Conservation (phyloP, 371 early-diverging fungal species). For the Nematocida minor region DNA sequence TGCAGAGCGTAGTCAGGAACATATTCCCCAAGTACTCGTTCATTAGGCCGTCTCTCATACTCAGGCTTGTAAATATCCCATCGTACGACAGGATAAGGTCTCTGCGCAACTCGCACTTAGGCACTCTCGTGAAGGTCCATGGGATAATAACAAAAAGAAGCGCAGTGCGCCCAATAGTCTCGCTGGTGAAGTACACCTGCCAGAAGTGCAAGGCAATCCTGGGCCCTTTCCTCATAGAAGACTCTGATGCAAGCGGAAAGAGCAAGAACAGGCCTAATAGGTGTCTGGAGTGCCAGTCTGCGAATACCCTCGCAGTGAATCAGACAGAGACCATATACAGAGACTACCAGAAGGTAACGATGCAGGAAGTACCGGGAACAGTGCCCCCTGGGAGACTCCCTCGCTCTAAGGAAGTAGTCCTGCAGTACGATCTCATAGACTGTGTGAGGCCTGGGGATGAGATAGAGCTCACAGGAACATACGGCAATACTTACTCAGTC, state of each 20-base stretch:
- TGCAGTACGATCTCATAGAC: constrained; percentile 92
- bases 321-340: constrained; percentile 84
- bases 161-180: constrained; percentile 86
- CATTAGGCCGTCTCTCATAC: constrained; percentile 78
- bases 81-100: constrained; percentile 76
- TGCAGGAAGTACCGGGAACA: constrained; percentile 93
- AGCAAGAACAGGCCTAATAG: constrained; percentile 74
- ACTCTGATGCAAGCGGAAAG: constrained; percentile 71
- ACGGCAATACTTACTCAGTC: constrained; percentile 85
- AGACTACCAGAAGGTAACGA: constrained; percentile 89
- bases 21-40: constrained; percentile 84
- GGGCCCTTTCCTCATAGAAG: constrained; percentile 90
- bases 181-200: constrained; percentile 91
- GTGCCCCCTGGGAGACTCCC: constrained; percentile 93
- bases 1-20: constrained; percentile 75
- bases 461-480: constrained; percentile 90
- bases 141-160: constrained; percentile 92
- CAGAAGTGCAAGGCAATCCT: constrained; percentile 81
- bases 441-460: constrained; percentile 92
- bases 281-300: constrained; percentile 84
- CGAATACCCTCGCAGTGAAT: constrained; percentile 82
- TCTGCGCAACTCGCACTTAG: constrained; percentile 77
- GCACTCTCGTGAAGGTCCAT: constrained; percentile 78
- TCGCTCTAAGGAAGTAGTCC: constrained; percentile 82
- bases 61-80: constrained; percentile 83